Evolutionary conservation across 768 basidiomycete genomes (phyloP).

Genomic region (Tremella yokohamensis): DNA sequence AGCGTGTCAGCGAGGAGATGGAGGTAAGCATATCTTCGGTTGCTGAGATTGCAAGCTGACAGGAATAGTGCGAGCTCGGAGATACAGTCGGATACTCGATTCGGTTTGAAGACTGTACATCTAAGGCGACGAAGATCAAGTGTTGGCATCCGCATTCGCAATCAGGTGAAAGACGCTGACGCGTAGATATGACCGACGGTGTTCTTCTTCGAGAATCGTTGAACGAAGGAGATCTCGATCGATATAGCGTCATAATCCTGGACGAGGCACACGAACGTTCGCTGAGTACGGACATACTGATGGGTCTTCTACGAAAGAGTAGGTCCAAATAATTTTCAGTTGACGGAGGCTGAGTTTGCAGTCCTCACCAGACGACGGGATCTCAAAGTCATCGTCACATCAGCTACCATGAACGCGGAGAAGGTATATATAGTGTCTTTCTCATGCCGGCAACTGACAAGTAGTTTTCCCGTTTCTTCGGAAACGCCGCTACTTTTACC

Average conservation of each 20-base stretch:
- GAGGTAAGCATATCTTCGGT: slow-evolving; percentile 59
- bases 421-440: slow-evolving; percentile 60
- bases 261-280: slow-evolving; percentile 99
- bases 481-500: slow-evolving; percentile 88
- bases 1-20: slow-evolving; percentile 99
- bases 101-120: slow-evolving; percentile 97
- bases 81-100: slow-evolving; percentile 92
- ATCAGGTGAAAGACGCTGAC: slow-evolving; percentile 8
- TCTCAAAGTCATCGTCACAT: slow-evolving; percentile 93
- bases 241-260: slow-evolving; percentile 95
- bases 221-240: slow-evolving; percentile 96
- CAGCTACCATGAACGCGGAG: slow-evolving; percentile 98
- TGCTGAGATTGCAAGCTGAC: slow-evolving; percentile 7
- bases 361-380: slow-evolving; percentile 86
- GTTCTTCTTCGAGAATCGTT: slow-evolving; percentile 95
- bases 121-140: slow-evolving; percentile 90
- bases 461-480: slow-evolving; percentile 88
- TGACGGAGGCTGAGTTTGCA: slow-evolving; percentile 39
- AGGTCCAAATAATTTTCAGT: slow-evolving; percentile 38
- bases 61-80: slow-evolving; percentile 74
- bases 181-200: slow-evolving; percentile 94
- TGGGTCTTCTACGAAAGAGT: slow-evolving; percentile 95
- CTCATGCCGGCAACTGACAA: slow-evolving; percentile 5
- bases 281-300: slow-evolving; percentile 92
- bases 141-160: slow-evolving; percentile 57